Conservation (phyloP, 2,329 filamentous ascomycete genomes). For the Trichoderma hamatum region DNA sequence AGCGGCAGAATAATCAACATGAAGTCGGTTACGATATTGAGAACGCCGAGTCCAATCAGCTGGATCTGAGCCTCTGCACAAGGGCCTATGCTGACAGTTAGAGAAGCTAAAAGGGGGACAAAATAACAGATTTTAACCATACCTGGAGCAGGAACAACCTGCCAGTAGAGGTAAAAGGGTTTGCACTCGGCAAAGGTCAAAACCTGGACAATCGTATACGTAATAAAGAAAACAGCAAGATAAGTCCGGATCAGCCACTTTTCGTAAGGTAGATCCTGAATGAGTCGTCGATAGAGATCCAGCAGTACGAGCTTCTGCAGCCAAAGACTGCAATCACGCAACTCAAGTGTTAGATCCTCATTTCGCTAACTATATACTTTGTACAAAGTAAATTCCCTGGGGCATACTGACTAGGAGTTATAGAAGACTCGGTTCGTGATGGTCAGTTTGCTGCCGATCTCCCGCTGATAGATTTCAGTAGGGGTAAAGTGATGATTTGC, state of each 20-base stretch:
- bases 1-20: slow-evolving; percentile 36
- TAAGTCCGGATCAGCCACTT: slow-evolving; percentile 35
- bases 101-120: background rate
- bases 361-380: background rate
- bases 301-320: slow-evolving; percentile 37
- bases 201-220: slow-evolving; percentile 40
- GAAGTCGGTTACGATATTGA: slow-evolving; percentile 41
- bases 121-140: slow-evolving; percentile 13
- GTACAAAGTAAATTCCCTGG: background rate
- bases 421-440: slow-evolving; percentile 40
- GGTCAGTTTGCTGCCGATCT: slow-evolving; percentile 41
- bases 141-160: slow-evolving; percentile 50
- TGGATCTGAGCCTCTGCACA: slow-evolving; percentile 40
- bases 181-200: slow-evolving; percentile 43
- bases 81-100: slow-evolving; percentile 27
- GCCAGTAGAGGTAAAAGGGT: slow-evolving; percentile 60
- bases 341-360: background rate
- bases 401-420: slow-evolving; percentile 40
- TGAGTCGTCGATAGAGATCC: slow-evolving; percentile 35
- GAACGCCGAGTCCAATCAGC: slow-evolving; percentile 39
- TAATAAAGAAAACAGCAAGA: slow-evolving; percentile 36
- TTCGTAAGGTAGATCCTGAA: slow-evolving; percentile 32
- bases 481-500: slow-evolving; percentile 34
- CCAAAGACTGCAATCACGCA: slow-evolving; percentile 33
- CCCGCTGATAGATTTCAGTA: slow-evolving; percentile 39